Base-by-base conservation (phyloP, 257 asterid genomes). In the Solanum sejunctum region DNA sequence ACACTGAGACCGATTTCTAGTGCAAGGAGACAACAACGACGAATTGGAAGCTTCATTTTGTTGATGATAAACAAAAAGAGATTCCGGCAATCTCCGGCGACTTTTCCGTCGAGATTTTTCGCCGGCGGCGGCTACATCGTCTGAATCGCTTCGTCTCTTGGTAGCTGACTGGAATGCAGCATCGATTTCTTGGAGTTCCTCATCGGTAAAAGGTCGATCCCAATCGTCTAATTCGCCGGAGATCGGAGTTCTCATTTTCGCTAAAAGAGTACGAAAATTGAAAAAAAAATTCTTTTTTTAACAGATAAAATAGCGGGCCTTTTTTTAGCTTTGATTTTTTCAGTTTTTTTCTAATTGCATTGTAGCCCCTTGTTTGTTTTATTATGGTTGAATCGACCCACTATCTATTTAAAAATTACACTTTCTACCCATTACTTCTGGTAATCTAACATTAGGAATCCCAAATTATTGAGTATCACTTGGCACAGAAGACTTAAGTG, bases 21-120 rank as follows among this genome's bases (percentile, higher is more conserved):
- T 78, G 83, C 95, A 89, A 55, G 87, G 91, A 11, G 90, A 86
- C 36, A 89, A 73, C 6, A 90, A 83, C 43, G 52, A 80, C 2
- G 88, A 83, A 66, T 83, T 79, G 58, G 90, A 54, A 7, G 26
- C 28, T 54, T 78, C 69, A 47, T 54, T 87, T 73, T 87, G 88
- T 80, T 87, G 87, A 17, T 85, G 89, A 86, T 84, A 90, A 67
- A 23, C 66, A 86, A 92, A 92, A n/a, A 95, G 92, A 3, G 98
- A 93, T 39, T 88, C 92, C 16, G 98, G 99, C 89, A 95, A 89
- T 67, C 92, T 92, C 56, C 98, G 97, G 86, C 94, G 93, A 55
- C 43, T 60, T 67, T 77, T 85, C 75, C 88, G 89, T 41, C 87
- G 86, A 10, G 84, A 84, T 16, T 54, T 86, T 17, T 16, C 80